Evolutionary conservation across 768 basidiomycete species (phyloP), one percentile per base, ranked within the genome.

Genomic region (Tylopilus rubrobrunneus): DNA sequence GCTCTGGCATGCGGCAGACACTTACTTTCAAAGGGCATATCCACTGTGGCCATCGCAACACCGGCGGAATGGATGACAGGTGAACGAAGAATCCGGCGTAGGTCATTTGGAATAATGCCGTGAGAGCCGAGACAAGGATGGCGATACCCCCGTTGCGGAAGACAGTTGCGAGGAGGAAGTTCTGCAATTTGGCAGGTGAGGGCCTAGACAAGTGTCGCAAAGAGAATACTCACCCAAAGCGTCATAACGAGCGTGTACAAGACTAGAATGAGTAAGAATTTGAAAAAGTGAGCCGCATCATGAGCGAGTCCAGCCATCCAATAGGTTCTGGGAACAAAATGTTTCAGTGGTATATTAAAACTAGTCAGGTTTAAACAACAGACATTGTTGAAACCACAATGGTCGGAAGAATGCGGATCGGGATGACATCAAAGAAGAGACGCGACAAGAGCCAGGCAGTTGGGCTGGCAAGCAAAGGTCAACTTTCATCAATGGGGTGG

Each of bases 81-180:
- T 96, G 90, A 49, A 96, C 91, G 67, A 97, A 97, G 76, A 96
- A 98, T 14, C 92, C 92, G 1, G 92, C 91, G 59, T 79, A 92
- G 0, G 89, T 92, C 88, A 90, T 89, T 65, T 91, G 87, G 68
- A 86, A 89, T 11, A 90, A 73, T 4, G 83, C 86, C 1, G 81
- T 74, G 21, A 90, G 76, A 9, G 89, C 89, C 0, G 90, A 92
- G 36, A 96, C 68, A 3, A 98, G 80, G 65, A 97, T 93, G 1
- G 95, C 94, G 41, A 96, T 83, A 19, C 95, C 94, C 28, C 89
- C 89, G 58, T 96, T 92, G 49, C 78, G 74, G 79, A 97, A 89
- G 17, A 89, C 60, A 5, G 85, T 84, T 6, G 89, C 95, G 17
- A 97, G 81, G 44, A 97, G 76, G 78, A 98, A 95, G 72, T 97